A percentile compares a stretch with the other conserved stretches of the same genome.
Evolutionary conservation across 2,329 filamentous ascomycete species (phyloP).

Genomic region (Epichloe brachyelytri): DNA sequence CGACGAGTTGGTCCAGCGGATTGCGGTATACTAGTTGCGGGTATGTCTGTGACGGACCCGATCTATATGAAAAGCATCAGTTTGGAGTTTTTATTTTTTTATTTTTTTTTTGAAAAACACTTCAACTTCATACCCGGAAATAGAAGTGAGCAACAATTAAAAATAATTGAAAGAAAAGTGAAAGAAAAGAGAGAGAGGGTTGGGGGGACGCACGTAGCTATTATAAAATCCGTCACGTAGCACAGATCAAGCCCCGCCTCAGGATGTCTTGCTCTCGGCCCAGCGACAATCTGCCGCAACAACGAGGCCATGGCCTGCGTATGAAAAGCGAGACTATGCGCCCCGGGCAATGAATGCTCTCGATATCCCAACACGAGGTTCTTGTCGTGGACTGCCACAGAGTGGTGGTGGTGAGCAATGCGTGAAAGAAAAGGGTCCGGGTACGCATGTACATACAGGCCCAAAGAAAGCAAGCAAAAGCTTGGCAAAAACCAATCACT

Average conservation of each 20-base stretch:
- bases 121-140: too few species aligned
- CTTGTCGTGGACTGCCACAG: too few species aligned
- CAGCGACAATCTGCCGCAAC: slow-evolving; percentile 81
- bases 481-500: too few species aligned
- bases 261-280: slow-evolving; percentile 69
- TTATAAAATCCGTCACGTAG: slow-evolving; percentile 79
- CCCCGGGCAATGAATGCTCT: too few species aligned
- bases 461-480: too few species aligned
- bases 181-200: not conserved
- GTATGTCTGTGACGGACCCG: slow-evolving; percentile 79
- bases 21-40: slow-evolving; percentile 90
- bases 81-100: too few species aligned
- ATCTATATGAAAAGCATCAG: slow-evolving; percentile 39
- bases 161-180: not conserved
- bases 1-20: slow-evolving; percentile 73
- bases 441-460: too few species aligned
- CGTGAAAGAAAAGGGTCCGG: too few species aligned
- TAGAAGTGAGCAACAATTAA: too few species aligned
- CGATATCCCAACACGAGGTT: too few species aligned
- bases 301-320: slow-evolving; percentile 50
- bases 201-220: slow-evolving; percentile 38
- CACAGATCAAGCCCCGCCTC: slow-evolving; percentile 88
- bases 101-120: too few species aligned
- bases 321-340: not conserved
- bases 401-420: too few species aligned